A percentile compares a stretch with the other conserved stretches of the same genome.
phyloP scores from a whole-genome alignment of 345 rosid species.

The Brassica incana region DNA sequence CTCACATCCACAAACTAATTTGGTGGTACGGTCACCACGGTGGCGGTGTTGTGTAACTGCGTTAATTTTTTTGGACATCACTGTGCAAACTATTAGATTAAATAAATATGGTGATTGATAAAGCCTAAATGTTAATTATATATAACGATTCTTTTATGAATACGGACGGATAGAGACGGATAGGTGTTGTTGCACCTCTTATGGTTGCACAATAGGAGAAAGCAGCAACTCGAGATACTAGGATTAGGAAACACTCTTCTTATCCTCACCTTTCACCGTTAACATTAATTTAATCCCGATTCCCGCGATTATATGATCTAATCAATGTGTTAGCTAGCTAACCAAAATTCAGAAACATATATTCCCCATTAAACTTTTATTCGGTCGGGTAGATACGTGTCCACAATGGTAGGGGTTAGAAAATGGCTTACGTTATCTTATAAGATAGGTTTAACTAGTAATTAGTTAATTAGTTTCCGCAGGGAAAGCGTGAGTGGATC shows the following conservation, averaged over 20 bases:
- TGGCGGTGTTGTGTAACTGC: background rate
- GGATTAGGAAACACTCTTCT: slow-evolving; percentile 3
- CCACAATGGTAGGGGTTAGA: background rate
- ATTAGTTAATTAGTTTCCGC: slow-evolving; percentile 16
- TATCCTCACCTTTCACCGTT: slow-evolving; percentile 8
- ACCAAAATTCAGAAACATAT: background rate
- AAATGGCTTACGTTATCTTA: slow-evolving; percentile 31
- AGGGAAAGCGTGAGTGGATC: slow-evolving; percentile 23
- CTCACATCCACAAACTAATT: background rate
- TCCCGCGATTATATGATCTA: background rate
- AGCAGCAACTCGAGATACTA: slow-evolving; percentile 13
- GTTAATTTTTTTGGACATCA: background rate
- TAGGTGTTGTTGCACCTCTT: background rate
- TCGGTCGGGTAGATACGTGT: slow-evolving; percentile 23
- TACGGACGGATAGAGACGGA: slow-evolving; percentile 27
- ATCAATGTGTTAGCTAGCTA: background rate
- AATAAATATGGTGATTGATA: background rate
- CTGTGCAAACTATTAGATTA: background rate
- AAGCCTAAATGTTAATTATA: background rate
- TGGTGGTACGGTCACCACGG: background rate
- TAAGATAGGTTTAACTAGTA: slow-evolving; percentile 26
- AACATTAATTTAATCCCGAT: background rate
- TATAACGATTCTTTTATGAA: background rate
- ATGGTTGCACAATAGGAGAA: slow-evolving; percentile 21
- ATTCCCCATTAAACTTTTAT: background rate